Conservation (phyloP, 1,139 yeast species). For the Candida labiduridarum region DNA sequence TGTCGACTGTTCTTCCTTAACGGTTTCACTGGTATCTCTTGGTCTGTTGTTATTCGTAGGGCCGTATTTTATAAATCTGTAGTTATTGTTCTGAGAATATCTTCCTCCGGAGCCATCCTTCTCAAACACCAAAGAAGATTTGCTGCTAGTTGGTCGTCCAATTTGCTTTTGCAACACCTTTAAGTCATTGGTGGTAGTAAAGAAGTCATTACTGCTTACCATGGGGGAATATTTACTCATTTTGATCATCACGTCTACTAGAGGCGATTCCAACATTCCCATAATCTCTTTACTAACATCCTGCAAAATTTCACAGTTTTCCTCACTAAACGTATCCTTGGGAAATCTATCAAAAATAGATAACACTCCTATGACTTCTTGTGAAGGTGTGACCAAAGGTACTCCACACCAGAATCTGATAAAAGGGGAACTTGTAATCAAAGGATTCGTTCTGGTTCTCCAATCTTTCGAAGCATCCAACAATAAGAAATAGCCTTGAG, state of each 20-base stretch:
- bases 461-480: slow-evolving; percentile 67
- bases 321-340: slow-evolving; percentile 38
- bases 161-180: slow-evolving; percentile 32
- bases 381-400: slow-evolving; percentile 43
- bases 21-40: neutral
- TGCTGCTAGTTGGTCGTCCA: slow-evolving; percentile 57
- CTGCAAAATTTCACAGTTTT: slow-evolving; percentile 36
- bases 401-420: slow-evolving; percentile 67
- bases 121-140: slow-evolving; percentile 45
- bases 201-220: slow-evolving; percentile 22
- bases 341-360: slow-evolving; percentile 59
- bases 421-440: slow-evolving; percentile 62
- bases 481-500: slow-evolving; percentile 54
- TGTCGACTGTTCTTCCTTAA: neutral
- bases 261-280: slow-evolving; percentile 40
- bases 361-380: slow-evolving; percentile 57
- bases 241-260: slow-evolving; percentile 18
- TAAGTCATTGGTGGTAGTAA: slow-evolving; percentile 5
- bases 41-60: slow-evolving; percentile 3
- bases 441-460: slow-evolving; percentile 62
- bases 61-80: slow-evolving; percentile 36
- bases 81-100: slow-evolving; percentile 49
- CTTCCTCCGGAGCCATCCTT: slow-evolving; percentile 65
- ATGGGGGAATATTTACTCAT: slow-evolving; percentile 3
- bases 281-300: slow-evolving; percentile 46